phyloP scores from a whole-genome alignment of 768 basidiomycete species.

The Steccherinum ochraceum region DNA sequence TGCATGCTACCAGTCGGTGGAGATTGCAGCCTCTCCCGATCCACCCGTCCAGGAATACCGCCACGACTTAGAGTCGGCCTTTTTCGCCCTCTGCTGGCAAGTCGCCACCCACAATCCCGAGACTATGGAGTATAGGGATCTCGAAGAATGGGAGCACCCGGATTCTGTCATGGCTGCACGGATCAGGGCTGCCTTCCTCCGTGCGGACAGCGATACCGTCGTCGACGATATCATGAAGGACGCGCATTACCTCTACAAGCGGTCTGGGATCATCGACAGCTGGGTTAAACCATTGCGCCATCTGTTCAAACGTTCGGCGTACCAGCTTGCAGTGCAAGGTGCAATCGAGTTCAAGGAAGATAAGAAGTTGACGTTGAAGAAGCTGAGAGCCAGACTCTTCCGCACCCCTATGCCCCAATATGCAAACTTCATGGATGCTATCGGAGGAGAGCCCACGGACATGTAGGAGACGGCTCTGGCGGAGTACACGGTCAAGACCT shows the following conservation, averaged over 20 bases:
- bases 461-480: no score
- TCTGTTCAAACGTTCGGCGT: neutral
- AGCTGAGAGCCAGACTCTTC: no score
- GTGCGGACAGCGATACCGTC: neutral
- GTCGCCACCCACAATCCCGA: neutral
- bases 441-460: no score
- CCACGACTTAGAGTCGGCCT: neutral
- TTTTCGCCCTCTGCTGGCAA: neutral
- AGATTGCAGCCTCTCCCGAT: neutral
- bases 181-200: neutral
- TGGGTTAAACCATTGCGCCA: neutral
- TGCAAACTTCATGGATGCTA: no score
- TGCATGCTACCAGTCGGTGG: neutral
- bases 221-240: neutral
- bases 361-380: no score
- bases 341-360: no score
- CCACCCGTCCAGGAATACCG: neutral
- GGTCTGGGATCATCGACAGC: neutral
- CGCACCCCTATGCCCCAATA: no score
- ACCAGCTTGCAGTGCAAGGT: no score
- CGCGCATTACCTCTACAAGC: no score
- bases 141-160: neutral
- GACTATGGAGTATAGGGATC: neutral
- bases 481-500: no score
- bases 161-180: neutral